Base-by-base conservation (phyloP, 2,329 filamentous ascomycete genomes). In the Neurospora sp. region DNA sequence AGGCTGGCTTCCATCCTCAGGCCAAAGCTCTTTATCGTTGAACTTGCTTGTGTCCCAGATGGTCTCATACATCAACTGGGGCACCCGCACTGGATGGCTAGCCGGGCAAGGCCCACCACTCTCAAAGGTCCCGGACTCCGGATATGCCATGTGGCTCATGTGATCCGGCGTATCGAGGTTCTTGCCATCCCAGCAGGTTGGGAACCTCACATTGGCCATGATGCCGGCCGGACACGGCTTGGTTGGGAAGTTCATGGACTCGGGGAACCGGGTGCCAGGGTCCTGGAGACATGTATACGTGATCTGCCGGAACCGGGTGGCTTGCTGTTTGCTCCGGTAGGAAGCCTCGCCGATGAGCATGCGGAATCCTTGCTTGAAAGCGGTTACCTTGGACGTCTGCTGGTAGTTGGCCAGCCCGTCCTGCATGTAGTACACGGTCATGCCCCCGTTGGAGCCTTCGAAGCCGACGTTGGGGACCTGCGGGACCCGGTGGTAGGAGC, bases 121-220 rank as follows among this genome's bases (percentile, higher is more conserved):
- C 71, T 75, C 73, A 42, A 76, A 75, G 23, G 74, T 75, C 19
- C 74, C 73, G 33, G 69, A 67, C 68, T 74, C 73, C 15, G 75
- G 73, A 67, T 74, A 74, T 3, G 72, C 28, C 67, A 86, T 80
- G 74, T 87, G 85, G 33, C 76, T 82, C 70, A 79, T 81, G 76
- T 85, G 83, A 74, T 85, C 80, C 0, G 78, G 68, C 6, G 79
- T 77, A 73, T 85, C 83, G 67, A 83, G 72, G 71, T 84, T 79
- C 46, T 78, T 78, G 38, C 85, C 85, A 70, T 87, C 79, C 85
- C 85, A 86, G 78, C 84, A 86, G 3, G 77, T 80, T 38, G 82
- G 82, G 76, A 83, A 82, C 11, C 81, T 79, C 68, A 82, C 79
- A 68, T 82, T 82, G 66, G 81, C 78, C 77, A 82, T 79, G 68